phyloP scores from a whole-genome alignment of 345 rosid species.

The Balakata baccata region DNA sequence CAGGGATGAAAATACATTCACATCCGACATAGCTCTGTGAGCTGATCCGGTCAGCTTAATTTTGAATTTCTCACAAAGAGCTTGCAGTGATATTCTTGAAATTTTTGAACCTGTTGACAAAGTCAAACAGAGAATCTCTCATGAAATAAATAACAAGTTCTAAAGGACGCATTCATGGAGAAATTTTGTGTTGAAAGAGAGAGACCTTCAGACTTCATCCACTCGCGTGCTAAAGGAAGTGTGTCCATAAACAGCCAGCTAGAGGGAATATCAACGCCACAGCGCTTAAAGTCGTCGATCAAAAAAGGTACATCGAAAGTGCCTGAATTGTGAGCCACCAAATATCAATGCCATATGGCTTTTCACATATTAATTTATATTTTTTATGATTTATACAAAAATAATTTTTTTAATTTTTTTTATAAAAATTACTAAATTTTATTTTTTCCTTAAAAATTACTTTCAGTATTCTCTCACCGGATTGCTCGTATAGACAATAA shows the following conservation, averaged over 20 bases:
- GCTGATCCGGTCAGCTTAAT: constrained; percentile 36
- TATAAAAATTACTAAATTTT: too few relatives aligned
- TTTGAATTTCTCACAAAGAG: constrained; percentile 37
- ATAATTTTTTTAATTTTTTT: too few relatives aligned
- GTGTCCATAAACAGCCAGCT: constrained; percentile 73
- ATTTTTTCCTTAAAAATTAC: too few relatives aligned
- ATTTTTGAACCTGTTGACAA: constrained; percentile 35
- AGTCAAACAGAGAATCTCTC: not conserved
- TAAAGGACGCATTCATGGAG: not conserved
- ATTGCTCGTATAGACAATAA: too few relatives aligned
- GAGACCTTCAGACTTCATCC: constrained; percentile 58
- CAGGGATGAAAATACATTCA: too few relatives aligned
- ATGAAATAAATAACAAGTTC: not conserved
- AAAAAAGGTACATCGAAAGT: constrained; percentile 73
- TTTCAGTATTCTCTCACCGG: too few relatives aligned
- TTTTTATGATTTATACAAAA: too few relatives aligned
- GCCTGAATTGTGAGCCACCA: constrained; percentile 79
- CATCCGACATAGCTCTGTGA: constrained; percentile 90
- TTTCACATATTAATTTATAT: too few relatives aligned
- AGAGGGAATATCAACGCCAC: constrained; percentile 57
- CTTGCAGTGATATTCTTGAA: constrained; percentile 39
- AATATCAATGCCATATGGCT: constrained; percentile 55
- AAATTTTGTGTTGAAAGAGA: constrained; percentile 9
- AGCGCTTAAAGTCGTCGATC: constrained; percentile 61
- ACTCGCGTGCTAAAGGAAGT: constrained; percentile 59